Evolutionary conservation across 371 early-diverging fungal species (phyloP), one percentile per base, ranked within the genome.

Genomic region (Rhizomucor pusillus): DNA sequence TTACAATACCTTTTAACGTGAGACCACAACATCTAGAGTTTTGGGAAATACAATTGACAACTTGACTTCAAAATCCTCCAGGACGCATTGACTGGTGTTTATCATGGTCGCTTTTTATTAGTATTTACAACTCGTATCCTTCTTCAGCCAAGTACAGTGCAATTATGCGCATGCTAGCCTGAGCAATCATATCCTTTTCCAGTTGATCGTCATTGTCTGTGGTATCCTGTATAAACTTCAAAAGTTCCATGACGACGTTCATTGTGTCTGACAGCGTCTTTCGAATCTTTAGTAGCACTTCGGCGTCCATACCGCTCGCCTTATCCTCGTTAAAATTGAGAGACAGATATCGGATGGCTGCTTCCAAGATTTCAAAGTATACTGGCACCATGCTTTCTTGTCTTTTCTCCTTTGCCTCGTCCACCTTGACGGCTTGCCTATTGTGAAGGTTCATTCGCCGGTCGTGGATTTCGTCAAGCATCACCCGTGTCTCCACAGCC

Each of bases 401-500:
- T 5, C 67, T 58, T 3, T 13, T 36, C 18, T 67, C 59, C 43
- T 62, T 63, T 49, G 48, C 41, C 14, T 47, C 47, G 24, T 67
- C 56, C 34, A 59, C 49, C 33, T 41, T 50, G 11, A 52, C 43
- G 0, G 41, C 53, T 49, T 52, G 37, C 18, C 57, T 54, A 57
- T 61, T 60, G 13, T 69, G 68, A 20, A 63, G 49, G 5, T 53
- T 46, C 2, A 56, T 46, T 7, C 60, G 55, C 10, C 50, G 55
- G n/a, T 75, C 75, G 6, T 73, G 63, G 24, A 76, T 57, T 29
- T 77, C 69, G 43, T 82, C 82, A 10, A 80, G 45, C 56, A 80
- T 67, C 1, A 82, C 65, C 13, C 80, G 79, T 14, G 75, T 57
- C 56, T 82, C 82, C 14, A 75, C 75, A 10, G 80, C 58, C 2